These are phyloP conservation scores for Rhizophagus clarus DNA, from an alignment of 192 early-diverging fungal genomes.

Conservation along the genomic window DNA sequence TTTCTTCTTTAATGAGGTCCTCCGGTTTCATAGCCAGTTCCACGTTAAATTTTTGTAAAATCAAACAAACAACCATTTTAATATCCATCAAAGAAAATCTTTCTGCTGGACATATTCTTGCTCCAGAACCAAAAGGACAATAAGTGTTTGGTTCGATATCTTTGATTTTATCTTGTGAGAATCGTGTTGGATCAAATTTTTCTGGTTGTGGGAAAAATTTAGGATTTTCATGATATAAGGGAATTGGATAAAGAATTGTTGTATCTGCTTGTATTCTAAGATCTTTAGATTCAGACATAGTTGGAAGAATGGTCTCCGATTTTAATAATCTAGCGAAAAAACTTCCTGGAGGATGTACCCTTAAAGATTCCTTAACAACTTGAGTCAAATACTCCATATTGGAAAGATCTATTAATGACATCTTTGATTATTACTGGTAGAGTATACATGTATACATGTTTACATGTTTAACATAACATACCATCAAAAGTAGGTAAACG, in stretches of 20 bases:
- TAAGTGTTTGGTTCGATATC: background rate
- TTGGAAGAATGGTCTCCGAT: background rate
- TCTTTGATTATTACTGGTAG: background rate
- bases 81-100: conserved; percentile 4
- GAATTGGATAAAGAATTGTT: conserved; percentile 3
- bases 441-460: background rate
- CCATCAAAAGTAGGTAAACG: conserved; percentile 1
- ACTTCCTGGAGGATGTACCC: background rate
- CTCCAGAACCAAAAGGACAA: conserved; percentile 22
- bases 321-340: conserved; percentile 13
- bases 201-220: background rate
- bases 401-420: background rate
- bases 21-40: conserved; percentile 2
- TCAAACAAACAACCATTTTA: background rate
- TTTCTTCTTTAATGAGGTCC: conserved; percentile 2
- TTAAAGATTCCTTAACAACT: conserved; percentile 19
- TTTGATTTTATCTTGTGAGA: background rate
- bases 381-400: conserved; percentile 8
- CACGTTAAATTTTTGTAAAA: conserved; percentile 15
- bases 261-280: background rate
- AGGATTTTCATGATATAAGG: conserved; percentile 3
- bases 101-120: conserved; percentile 8
- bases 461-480: background rate
- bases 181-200: conserved; percentile 17
- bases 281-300: background rate